Base-by-base conservation (phyloP, 257 asterid species). In the Petunia axillaris region DNA sequence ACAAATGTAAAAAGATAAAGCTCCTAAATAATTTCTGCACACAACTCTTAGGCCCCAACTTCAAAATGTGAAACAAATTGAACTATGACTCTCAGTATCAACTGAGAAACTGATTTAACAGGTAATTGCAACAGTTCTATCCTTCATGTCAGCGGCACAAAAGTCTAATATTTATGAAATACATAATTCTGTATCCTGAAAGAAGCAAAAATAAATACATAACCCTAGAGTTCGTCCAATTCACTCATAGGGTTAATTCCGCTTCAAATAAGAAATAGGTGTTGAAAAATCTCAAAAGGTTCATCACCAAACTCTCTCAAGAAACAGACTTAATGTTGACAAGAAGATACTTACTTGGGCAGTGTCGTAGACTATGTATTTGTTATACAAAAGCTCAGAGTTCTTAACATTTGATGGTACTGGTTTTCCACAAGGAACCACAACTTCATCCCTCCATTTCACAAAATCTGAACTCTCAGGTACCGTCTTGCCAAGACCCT, bases 341-440 rank as follows among this genome's bases (percentile, higher is more conserved):
- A 9, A 64, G 52, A n/a, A 25, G 25, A 25, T 16, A 79, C 97
- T 91, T 88, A 92, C 99, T 85, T 96, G 99, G 79, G 97, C 91
- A 59, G 94, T 79, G 76, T 91, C 85, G 25, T 96, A 96, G 85
- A 96, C 99, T 37, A 96, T 96, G 81, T 92, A 96, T 80, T 94
- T 98, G 71, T 96, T 96, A 58, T 96, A 96, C 96, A 89, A 83
- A 70, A 96, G 99, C 88, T 88, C 97, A 0, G 99, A 91, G 46
- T 92, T 81, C 89, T 85, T 88, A 79, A 91, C 90, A 65, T 87
- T 87, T 10, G 97, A 92, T 53, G 91, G 75, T 50, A 94, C 95
- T 8, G 98, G 95, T 85, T 87, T 94, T 80, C 98, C 98, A 87
- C 97, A 91, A 3, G 99, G 98, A 55, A 94, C 97, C 59, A 91